These are phyloP conservation scores for Calocybe cyanea DNA, from an alignment of 768 basidiomycete species.

Conservation along the genomic window DNA sequence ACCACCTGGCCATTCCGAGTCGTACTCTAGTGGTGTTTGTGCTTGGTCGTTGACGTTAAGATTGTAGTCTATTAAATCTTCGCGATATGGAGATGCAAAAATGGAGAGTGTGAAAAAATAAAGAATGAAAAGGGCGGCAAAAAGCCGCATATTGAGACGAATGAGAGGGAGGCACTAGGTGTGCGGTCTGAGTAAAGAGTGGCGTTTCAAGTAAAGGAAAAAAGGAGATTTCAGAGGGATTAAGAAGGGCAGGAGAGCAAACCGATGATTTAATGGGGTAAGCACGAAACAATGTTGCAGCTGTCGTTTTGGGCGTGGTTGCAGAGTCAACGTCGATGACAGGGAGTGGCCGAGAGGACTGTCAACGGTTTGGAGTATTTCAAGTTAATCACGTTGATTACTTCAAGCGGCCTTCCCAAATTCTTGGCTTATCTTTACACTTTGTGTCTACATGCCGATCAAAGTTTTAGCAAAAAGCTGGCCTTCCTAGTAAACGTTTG, in stretches of 20 bases:
- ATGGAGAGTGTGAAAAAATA: conserved; percentile 34
- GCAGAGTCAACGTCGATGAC: too few relatives aligned
- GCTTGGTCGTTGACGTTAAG: conserved; percentile 77
- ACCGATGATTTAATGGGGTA: conserved; percentile 1
- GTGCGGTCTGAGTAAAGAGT: conserved; percentile 15
- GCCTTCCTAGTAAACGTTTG: too few relatives aligned
- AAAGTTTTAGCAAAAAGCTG: too few relatives aligned
- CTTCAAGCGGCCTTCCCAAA: too few relatives aligned
- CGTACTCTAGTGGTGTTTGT: conserved; percentile 61
- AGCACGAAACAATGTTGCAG: too few relatives aligned
- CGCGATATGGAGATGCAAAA: conserved; percentile 61
- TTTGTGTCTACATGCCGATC: too few relatives aligned
- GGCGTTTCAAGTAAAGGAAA: conserved; percentile 6
- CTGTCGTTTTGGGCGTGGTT: too few relatives aligned
- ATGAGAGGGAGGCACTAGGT: conserved; percentile 2
- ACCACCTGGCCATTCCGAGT: conserved; percentile 51
- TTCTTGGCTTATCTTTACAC: too few relatives aligned
- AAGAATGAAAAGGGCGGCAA: conserved; percentile 38
- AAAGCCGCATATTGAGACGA: conserved; percentile 40
- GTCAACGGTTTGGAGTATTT: too few relatives aligned
- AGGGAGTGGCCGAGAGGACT: too few relatives aligned
- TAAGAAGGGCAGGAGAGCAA: conserved; percentile 5
- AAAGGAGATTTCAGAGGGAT: background rate
- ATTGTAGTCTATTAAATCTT: conserved; percentile 69
- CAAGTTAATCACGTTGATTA: too few relatives aligned